Evolutionary conservation across 2,329 filamentous ascomycete species (phyloP), one percentile per base, ranked within the genome.

Genomic region (Sclerotinia subarctica): DNA sequence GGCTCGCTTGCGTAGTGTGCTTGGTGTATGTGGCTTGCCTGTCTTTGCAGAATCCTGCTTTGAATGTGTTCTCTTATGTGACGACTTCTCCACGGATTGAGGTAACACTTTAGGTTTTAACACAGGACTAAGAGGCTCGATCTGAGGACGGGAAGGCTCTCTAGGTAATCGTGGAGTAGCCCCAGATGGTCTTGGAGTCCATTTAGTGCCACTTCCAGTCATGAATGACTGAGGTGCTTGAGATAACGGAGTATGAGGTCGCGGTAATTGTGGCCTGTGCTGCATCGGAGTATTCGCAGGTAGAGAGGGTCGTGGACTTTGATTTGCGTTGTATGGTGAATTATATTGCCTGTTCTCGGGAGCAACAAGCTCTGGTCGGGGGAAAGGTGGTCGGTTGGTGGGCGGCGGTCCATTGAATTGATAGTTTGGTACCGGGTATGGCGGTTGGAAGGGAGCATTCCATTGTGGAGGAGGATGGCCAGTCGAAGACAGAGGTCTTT

Each of bases 101-200:
- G 79, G 76, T 19, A 81, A 69, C 21, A 80, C 78, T 46, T 79
- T 76, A 59, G 79, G 75, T 42, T 77, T 78, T 54, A 78, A 75
- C 1, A 85, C 80, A 2, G 87, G 87, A 70, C 86, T 89, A 5
- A 88, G 79, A 0, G 86, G 86, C 72, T 90, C 87, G 68, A 80
- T 83, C 4, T 82, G 81, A 3, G 87, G 87, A 68, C 85, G 85
- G 19, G 69, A 46, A 81, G 80, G 21, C 80, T 76, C 58, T 82
- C 81, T 60, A 15, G 19, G 35, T 54, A 54, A 17, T 74, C 76
- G 38, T 72, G 87, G 87, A 1, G 87, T 90, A 5, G 86, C 86
- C 5, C 85, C 84, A 0, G 85, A 87, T 8, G 85, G 82, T 6
- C 80, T 81, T 21, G 83, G 79, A 2, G 81, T 84, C 87, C 87